Evolutionary conservation across 2,329 filamentous ascomycete genomes (phyloP), one percentile per base, ranked within the genome.

Genomic region (Daldinia eschscholtzii): DNA sequence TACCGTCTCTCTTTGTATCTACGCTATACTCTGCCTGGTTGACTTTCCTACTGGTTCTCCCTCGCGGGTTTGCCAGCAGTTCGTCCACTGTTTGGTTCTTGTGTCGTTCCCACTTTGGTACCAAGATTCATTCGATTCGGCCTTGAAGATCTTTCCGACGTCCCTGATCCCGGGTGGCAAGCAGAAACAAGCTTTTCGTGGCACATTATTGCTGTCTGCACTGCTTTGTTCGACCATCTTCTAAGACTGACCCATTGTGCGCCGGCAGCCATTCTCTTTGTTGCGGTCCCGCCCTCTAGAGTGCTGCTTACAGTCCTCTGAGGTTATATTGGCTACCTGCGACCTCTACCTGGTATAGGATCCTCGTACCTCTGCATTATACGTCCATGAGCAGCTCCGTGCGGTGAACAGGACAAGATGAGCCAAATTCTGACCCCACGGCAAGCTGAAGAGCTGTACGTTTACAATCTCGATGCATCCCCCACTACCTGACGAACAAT

Each of bases 391-490:
- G 53, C 60, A 58, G 57, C 57, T 61, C 59, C 37, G 52, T 37
- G 52, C 18, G 46, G 57, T 68, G 41, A 66, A 52, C 30, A 28
- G 39, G 55, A 64, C 65, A 75, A 70, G 44, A 79, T 77, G 75
- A 73, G 74, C 66, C 77, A 76, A 70, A 70, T 78, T 62, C 67
- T 79, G 60, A 78, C 77, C 57, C 69, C 76, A 23, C 76, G 77
- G 30, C 77, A 79, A 70, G 77, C 77, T 57, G 77, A 78, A 56
- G 77, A 79, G 71, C 75, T 79, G 74, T 77, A 75, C 44, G 75
- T 65, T 65, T 33, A 46, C 7, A 13, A 41, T 6, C 46, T 26
- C 56, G 37, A 35, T 57, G 5, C 12, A 26, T 23, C 26, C 44
- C 57, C 53, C 48, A 30, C 42, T 23, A 26, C 7, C 18, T 7